Conservation (phyloP, 2,329 filamentous ascomycete genomes). For the Xylariaceae sp. region DNA sequence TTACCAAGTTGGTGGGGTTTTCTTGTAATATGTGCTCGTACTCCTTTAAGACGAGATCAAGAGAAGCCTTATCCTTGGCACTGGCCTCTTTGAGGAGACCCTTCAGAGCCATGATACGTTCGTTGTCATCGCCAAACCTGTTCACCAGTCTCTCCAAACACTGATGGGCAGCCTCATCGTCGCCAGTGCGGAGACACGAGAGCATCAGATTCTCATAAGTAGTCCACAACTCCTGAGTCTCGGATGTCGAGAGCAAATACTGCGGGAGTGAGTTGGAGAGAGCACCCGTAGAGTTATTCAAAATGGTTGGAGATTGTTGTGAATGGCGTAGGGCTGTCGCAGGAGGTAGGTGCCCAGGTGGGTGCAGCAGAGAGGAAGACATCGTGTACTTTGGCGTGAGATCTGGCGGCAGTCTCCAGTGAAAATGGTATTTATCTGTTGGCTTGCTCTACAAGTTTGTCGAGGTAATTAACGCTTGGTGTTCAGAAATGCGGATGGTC, state of each 20-base stretch:
- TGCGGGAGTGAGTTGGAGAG: slow-evolving; percentile 50
- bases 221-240: slow-evolving; percentile 78
- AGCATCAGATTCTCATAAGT: slow-evolving; percentile 84
- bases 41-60: slow-evolving; percentile 67
- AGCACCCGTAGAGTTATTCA: slow-evolving; percentile 49
- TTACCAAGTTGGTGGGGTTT: slow-evolving; percentile 75
- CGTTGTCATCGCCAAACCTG: slow-evolving; percentile 80
- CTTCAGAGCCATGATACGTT: slow-evolving; percentile 77
- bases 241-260: slow-evolving; percentile 53
- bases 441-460: no score
- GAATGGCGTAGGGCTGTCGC: slow-evolving; percentile 52
- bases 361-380: slow-evolving; percentile 45
- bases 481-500: no score
- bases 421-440: no score
- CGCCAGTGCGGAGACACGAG: slow-evolving; percentile 77
- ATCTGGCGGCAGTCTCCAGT: no score
- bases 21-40: slow-evolving; percentile 73
- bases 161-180: slow-evolving; percentile 71
- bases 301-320: slow-evolving; percentile 55
- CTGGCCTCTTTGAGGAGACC: slow-evolving; percentile 83
- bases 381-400: slow-evolving; percentile 11
- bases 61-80: slow-evolving; percentile 59
- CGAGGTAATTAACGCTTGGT: no score
- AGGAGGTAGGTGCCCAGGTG: slow-evolving; percentile 53
- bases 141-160: slow-evolving; percentile 71